Evolutionary conservation across 2,329 filamentous ascomycete species (phyloP).

Genomic region (Lecanoromycetidae sp.): DNA sequence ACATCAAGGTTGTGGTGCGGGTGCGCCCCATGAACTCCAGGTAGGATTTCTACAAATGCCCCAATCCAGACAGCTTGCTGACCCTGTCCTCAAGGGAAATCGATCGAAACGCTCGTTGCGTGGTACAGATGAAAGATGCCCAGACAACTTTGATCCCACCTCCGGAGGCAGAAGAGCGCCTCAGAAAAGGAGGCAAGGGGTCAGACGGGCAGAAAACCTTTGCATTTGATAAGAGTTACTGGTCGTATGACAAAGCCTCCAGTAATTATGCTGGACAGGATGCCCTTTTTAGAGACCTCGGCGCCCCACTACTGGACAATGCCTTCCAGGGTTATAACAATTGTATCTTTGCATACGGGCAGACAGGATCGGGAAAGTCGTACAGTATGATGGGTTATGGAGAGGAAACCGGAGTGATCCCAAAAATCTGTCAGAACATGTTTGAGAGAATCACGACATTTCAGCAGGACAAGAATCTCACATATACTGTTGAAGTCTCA

Average conservation of each 20-base stretch:
- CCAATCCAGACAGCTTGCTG: neutral
- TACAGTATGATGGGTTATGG: slow-evolving; percentile 99
- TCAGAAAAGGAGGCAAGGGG: slow-evolving; percentile 47
- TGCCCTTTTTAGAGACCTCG: slow-evolving; percentile 76
- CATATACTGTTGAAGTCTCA: slow-evolving; percentile 92
- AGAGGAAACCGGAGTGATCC: slow-evolving; percentile 88
- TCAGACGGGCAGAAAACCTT: slow-evolving; percentile 66
- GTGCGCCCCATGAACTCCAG: slow-evolving; percentile 83
- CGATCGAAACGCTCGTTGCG: slow-evolving; percentile 86
- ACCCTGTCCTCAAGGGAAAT: slow-evolving; percentile 48
- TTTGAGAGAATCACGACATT: slow-evolving; percentile 67
- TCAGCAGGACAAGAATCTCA: slow-evolving; percentile 60
- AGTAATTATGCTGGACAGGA: slow-evolving; percentile 80
- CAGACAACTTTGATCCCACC: slow-evolving; percentile 80
- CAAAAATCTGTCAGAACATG: slow-evolving; percentile 95
- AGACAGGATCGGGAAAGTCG: slow-evolving; percentile 96
- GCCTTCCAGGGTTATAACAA: slow-evolving; percentile 98
- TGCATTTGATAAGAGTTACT: slow-evolving; percentile 94
- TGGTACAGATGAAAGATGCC: slow-evolving; percentile 87
- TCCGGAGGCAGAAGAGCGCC: slow-evolving; percentile 43
- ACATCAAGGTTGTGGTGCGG: slow-evolving; percentile 99
- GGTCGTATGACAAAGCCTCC: slow-evolving; percentile 83
- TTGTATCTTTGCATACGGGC: slow-evolving; percentile 97
- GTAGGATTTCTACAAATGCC: neutral
- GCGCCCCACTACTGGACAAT: slow-evolving; percentile 86